A percentile compares a stretch with the other conserved stretches of the same genome.
phyloP scores from a whole-genome alignment of 352 stramenopile species.

The Pythium coloratum region DNA sequence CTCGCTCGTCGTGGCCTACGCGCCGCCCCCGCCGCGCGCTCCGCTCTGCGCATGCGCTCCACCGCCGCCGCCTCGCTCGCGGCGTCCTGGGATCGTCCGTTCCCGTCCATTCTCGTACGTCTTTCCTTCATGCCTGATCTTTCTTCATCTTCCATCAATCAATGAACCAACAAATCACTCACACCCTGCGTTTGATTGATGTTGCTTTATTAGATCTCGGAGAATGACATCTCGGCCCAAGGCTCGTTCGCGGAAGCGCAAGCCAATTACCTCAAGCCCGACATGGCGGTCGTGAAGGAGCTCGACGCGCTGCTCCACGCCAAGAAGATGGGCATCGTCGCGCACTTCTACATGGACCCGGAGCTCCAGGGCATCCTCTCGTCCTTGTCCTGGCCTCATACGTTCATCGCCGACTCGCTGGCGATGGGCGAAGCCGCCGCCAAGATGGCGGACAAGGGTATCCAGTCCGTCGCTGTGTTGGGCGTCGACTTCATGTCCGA shows the following conservation, averaged over 20 bases:
- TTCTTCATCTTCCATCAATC: neutral
- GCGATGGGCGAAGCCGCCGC: slow-evolving; percentile 97
- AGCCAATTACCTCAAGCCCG: slow-evolving; percentile 83
- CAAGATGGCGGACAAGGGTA: slow-evolving; percentile 92
- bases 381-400: slow-evolving; percentile 86
- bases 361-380: slow-evolving; percentile 92
- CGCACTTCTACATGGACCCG: slow-evolving; percentile 99
- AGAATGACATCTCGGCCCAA: slow-evolving; percentile 71
- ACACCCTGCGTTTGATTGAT: neutral
- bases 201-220: slow-evolving; percentile 50
- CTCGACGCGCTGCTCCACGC: slow-evolving; percentile 85
- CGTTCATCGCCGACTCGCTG: slow-evolving; percentile 95
- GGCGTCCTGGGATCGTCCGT: slow-evolving; percentile 72
- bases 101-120: slow-evolving; percentile 78
- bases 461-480: slow-evolving; percentile 91
- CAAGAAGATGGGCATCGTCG: slow-evolving; percentile 96
- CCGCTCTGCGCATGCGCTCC: slow-evolving; percentile 23
- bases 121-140: too few species aligned
- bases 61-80: slow-evolving; percentile 55
- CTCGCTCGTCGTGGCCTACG: slow-evolving; percentile 18
- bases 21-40: slow-evolving; percentile 21
- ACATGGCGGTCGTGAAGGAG: slow-evolving; percentile 84
- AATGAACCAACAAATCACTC: neutral
- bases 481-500: slow-evolving; percentile 99
- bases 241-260: slow-evolving; percentile 89